A percentile compares a stretch with the other conserved stretches of the same genome.
Conservation (phyloP, 768 basidiomycete species). For the Dictyophora rubrovolvata region DNA sequence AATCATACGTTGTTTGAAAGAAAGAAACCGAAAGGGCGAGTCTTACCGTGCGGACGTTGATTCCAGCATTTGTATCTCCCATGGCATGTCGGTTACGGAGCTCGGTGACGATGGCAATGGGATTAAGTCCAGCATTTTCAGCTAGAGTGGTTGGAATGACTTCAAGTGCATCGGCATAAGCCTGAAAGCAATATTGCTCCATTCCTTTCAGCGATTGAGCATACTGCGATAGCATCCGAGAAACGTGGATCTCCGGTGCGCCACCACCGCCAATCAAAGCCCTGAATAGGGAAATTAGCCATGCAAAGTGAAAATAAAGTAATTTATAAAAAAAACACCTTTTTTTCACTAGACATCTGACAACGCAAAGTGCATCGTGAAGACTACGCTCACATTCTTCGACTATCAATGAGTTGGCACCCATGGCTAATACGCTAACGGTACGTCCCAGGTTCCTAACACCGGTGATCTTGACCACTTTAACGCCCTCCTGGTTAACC, state of each 20-base stretch:
- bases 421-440: conserved; percentile 91
- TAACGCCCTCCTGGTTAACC: conserved; percentile 65
- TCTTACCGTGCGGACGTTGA: conserved; percentile 92
- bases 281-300: conserved; percentile 25
- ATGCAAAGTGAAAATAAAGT: background rate
- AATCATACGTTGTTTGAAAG: background rate
- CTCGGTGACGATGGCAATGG: conserved; percentile 97
- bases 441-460: conserved; percentile 92
- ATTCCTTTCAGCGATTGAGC: conserved; percentile 92
- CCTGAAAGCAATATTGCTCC: conserved; percentile 99
- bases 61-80: conserved; percentile 90
- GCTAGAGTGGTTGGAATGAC: conserved; percentile 96
- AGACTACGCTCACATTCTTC: conserved; percentile 96
- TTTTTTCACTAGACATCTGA: conserved; percentile 97
- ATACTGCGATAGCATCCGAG: conserved; percentile 80
- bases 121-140: conserved; percentile 96
- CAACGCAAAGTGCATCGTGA: conserved; percentile 98
- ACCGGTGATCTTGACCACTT: conserved; percentile 90
- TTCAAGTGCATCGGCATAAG: conserved; percentile 94
- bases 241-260: conserved; percentile 96
- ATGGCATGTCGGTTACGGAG: conserved; percentile 93
- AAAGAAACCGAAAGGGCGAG: background rate
- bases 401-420: conserved; percentile 82
- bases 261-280: conserved; percentile 95
- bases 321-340: conserved; percentile 52